phyloP scores from a whole-genome alignment of 768 basidiomycete species.

The Dioszegia crocea region DNA sequence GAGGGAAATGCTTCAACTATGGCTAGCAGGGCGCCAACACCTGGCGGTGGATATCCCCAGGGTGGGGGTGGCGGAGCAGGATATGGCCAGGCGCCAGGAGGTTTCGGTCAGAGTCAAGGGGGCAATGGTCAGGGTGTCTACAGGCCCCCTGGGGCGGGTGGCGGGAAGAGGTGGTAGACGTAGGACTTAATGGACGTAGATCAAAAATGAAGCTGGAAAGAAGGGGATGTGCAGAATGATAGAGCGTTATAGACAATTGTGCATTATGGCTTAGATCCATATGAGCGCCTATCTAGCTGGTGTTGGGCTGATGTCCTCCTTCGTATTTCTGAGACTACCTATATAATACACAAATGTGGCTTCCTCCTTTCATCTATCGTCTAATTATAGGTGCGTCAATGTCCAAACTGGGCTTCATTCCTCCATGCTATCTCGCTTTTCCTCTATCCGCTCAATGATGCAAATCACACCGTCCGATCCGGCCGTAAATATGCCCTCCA shows the following conservation, averaged over 20 bases:
- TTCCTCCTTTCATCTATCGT: too few species aligned
- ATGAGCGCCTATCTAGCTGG: too few species aligned
- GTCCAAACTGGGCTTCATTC: too few species aligned
- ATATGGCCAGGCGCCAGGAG: background rate
- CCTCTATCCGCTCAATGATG: conserved; percentile 23
- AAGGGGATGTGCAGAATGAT: too few species aligned
- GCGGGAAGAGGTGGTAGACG: background rate
- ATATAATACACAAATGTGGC: too few species aligned
- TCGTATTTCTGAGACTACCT: background rate
- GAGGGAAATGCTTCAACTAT: conserved; percentile 16
- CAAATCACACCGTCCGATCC: conserved; percentile 39
- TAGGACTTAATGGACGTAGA: too few species aligned
- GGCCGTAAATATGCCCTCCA: conserved; percentile 43
- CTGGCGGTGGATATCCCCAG: background rate
- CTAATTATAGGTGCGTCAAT: too few species aligned
- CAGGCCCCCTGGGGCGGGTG: background rate
- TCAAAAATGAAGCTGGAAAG: too few species aligned
- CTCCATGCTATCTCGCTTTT: background rate
- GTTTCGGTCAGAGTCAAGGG: background rate
- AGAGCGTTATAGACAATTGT: background rate
- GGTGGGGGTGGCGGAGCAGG: background rate
- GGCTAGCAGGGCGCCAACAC: conserved; percentile 6
- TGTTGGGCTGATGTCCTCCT: background rate
- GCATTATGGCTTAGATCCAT: too few species aligned
- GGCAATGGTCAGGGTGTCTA: background rate